Percentiles rank a stretch among this genome's conserved stretches.
Evolutionary conservation across 2,329 filamentous ascomycete genomes (phyloP).

Genomic region (Aaosphaeria pasadenensis): DNA sequence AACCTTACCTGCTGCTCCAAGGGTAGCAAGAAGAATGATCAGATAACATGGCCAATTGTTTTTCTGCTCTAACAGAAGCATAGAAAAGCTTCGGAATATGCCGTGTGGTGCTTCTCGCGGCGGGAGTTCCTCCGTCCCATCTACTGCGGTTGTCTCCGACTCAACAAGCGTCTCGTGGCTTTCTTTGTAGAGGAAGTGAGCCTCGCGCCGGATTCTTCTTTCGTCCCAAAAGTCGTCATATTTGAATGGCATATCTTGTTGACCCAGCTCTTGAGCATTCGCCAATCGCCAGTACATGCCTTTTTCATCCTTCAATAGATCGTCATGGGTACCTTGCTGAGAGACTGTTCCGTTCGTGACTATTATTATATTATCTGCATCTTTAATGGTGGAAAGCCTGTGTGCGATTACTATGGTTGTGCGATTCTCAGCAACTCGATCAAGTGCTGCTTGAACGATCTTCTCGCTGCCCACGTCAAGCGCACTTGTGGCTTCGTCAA

Average conservation of each 20-base stretch:
- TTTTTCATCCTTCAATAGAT: constrained; percentile 56
- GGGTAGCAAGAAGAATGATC: constrained; percentile 14
- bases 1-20: constrained; percentile 17
- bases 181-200: neutral
- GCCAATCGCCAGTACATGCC: constrained; percentile 67
- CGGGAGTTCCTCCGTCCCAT: too few relatives aligned
- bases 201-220: neutral
- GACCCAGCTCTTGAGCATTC: constrained; percentile 26
- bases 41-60: constrained; percentile 11
- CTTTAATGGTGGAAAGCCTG: constrained; percentile 68
- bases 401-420: constrained; percentile 96
- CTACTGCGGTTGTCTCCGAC: neutral
- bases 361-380: constrained; percentile 60
- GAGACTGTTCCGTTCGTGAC: constrained; percentile 65
- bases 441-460: constrained; percentile 85
- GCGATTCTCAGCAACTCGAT: constrained; percentile 74
- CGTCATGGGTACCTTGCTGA: constrained; percentile 71
- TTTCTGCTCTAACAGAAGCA: constrained; percentile 17
- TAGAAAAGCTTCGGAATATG: constrained; percentile 4
- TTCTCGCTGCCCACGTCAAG: constrained; percentile 92
- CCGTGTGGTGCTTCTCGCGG: neutral
- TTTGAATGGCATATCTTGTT: neutral
- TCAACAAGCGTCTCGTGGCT: neutral
- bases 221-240: neutral
- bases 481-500: constrained; percentile 91